phyloP scores from a whole-genome alignment of 1,284 basidiomycete species.

The Fistulina hepatica region DNA sequence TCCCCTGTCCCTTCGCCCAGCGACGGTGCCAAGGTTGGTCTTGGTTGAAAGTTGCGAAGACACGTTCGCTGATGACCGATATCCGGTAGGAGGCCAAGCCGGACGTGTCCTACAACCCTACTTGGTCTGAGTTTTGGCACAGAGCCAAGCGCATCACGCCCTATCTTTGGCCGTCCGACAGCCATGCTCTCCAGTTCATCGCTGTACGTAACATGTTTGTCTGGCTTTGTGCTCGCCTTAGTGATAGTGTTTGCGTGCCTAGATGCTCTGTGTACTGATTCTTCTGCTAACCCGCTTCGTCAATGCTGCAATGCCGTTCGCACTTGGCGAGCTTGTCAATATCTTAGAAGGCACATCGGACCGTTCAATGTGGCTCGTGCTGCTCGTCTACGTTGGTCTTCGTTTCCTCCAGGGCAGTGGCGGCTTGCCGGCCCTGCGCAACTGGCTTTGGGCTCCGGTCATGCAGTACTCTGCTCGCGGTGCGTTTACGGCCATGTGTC shows the following conservation, averaged over 20 bases:
- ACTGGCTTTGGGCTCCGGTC: constrained; percentile 73
- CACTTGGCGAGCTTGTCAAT: constrained; percentile 58
- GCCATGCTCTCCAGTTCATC: constrained; percentile 51
- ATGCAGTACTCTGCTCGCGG: constrained; percentile 77
- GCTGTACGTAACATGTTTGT: constrained; percentile 37
- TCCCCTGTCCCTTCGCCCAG: constrained; percentile 48
- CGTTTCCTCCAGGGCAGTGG: constrained; percentile 61
- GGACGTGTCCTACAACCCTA: constrained; percentile 50
- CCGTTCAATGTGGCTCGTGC: constrained; percentile 48
- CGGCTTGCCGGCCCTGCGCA: constrained; percentile 54
- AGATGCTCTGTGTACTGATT: constrained; percentile 58
- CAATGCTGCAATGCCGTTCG: constrained; percentile 63
- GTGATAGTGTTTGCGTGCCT: constrained; percentile 9
- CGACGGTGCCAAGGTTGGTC: constrained; percentile 29
- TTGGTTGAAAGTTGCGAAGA: neutral
- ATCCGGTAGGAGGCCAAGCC: constrained; percentile 32
- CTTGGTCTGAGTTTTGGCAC: constrained; percentile 50
- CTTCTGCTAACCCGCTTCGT: constrained; percentile 67
- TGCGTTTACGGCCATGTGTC: constrained; percentile 17
- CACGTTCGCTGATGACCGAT: neutral
- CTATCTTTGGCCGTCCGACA: constrained; percentile 75
- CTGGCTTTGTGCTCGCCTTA: constrained; percentile 5
- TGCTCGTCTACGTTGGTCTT: constrained; percentile 52
- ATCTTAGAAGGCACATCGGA: constrained; percentile 40
- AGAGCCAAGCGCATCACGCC: constrained; percentile 58